Evolutionary conservation across 2,329 filamentous ascomycete species (phyloP), one percentile per base, ranked within the genome.

Genomic region (Pseudogymnoascus sp.): DNA sequence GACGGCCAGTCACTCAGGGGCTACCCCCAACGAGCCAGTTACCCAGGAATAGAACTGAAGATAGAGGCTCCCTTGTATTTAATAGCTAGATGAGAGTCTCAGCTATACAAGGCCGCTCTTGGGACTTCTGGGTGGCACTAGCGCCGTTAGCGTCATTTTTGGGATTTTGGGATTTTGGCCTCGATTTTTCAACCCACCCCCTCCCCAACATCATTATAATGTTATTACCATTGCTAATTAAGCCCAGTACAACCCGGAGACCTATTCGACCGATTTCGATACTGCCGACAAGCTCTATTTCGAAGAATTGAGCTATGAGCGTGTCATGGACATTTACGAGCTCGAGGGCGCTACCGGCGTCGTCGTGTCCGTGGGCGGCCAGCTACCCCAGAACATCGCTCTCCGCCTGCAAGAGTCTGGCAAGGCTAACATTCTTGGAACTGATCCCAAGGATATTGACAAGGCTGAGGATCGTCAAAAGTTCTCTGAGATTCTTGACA

Each of bases 271-370:
- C 0, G 95, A 97, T 76, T 93, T 88, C 73, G 95, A 99, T 70
- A 86, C 85, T 8, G 91, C 92, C 7, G 93, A 97, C 71, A 91
- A 87, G 71, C 84, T 99, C 4, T 99, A 97, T 78, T 99, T 99
- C 67, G 95, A 97, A 70, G 95, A 99, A 77, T 79, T 97, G 62
- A 95, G 89, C 76, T 97, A 97, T 74, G 95, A 97, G 79, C 88
- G 93, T 73, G 93, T 97, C 8, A 96, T 97, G 91, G 95, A 99
- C 75, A 97, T 97, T 68, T 97, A 97, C 75, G 95, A 97, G 76
- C 84, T 97, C 14, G 95, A 97, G 77, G 80, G 81, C 63, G 88
- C 93, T 5, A 86, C 82, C 61, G 93, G 93, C 69, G 91, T 97
- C 25, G 93, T 97, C 3, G 93, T 97, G 6, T 97, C 92, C 64